Evolutionary conservation across 768 basidiomycete species (phyloP).

Genomic region (Chalciporus sphaerocephalus): DNA sequence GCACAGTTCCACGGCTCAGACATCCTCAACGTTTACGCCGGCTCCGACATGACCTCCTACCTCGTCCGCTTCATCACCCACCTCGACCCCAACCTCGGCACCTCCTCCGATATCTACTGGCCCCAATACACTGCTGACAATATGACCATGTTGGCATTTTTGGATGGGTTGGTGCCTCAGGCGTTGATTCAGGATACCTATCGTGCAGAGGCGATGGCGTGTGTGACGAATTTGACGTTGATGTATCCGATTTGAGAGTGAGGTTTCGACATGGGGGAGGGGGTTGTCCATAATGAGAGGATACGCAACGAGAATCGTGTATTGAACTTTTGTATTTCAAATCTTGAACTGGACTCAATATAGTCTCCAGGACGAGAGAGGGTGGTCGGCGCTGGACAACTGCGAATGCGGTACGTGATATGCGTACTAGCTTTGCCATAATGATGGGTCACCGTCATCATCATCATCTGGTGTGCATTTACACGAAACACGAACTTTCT

Average conservation of each 20-base stretch:
- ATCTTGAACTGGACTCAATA: too few species aligned
- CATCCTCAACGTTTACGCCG: constrained; percentile 38
- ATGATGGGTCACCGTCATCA: too few species aligned
- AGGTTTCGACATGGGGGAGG: too few species aligned
- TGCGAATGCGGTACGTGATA: too few species aligned
- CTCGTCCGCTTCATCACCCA: constrained; percentile 20
- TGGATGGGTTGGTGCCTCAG: constrained; percentile 33
- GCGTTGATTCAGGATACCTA: constrained; percentile 42
- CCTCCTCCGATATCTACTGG: constrained; percentile 35
- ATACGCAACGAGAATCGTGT: too few species aligned
- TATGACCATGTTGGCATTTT: constrained; percentile 39
- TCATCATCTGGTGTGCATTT: too few species aligned
- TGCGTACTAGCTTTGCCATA: too few species aligned
- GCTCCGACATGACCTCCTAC: constrained; percentile 40
- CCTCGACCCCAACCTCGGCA: constrained; percentile 37
- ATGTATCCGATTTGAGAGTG: constrained; percentile 8
- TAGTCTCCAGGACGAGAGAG: too few species aligned
- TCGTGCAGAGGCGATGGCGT: constrained; percentile 37
- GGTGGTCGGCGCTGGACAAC: too few species aligned
- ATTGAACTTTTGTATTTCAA: too few species aligned
- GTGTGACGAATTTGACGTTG: constrained; percentile 19
- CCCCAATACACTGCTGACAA: constrained; percentile 37
- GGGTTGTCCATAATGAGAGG: too few species aligned
- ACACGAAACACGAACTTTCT: too few species aligned
- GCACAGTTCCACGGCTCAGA: constrained; percentile 43